Base-by-base conservation (phyloP, 345 rosid genomes). In the Tarenaya hassleriana region DNA sequence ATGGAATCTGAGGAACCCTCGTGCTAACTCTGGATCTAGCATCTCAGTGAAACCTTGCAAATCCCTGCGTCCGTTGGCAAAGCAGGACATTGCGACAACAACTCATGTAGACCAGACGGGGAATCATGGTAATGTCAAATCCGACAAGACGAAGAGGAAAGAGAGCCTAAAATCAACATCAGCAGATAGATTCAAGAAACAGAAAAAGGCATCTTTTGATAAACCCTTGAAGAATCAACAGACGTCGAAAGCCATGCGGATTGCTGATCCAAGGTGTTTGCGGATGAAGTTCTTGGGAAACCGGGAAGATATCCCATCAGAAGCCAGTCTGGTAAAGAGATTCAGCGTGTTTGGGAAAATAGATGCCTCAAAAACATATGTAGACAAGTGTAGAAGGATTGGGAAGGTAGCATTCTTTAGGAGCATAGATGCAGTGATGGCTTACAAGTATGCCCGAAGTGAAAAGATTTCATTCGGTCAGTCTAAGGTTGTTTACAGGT, bases 341-440 rank as follows among this genome's bases (percentile, higher is more conserved):
- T 66, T 66, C 51, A 40, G 70, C 35, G 55, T 66, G 13, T 59
- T 66, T 59, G 70, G 70, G 50, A 66, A 66, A 52, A 59, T 66
- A 40, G 65, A 66, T 47, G 44, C 17, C 16, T 47, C 55, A 21
- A 66, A 33, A 46, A 66, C 56, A 27, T 50, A 47, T 59, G 51
- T 66, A 66, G 21, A 53, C 51, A 8, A 32, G 39, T 46, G 10
- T 7, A 8, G 21, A 40, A 52, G 51, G 45, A 58, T 60, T 12
- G 70, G 50, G 1, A 58, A 66, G 58, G 40, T 59, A 19, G 60
- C 58, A 33, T 66, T 66, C 8, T 13, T 66, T 29, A 64, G 58
- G 41, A 66, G 60, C 56, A 66, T 66, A 9, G 70, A 66, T 27
- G 70, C 70, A 15, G 64, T 66, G 55, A 66, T 60, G 0, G 70